Evolutionary conservation across 371 early-diverging fungal genomes (phyloP).

Genomic region (Mucor irregularis): DNA sequence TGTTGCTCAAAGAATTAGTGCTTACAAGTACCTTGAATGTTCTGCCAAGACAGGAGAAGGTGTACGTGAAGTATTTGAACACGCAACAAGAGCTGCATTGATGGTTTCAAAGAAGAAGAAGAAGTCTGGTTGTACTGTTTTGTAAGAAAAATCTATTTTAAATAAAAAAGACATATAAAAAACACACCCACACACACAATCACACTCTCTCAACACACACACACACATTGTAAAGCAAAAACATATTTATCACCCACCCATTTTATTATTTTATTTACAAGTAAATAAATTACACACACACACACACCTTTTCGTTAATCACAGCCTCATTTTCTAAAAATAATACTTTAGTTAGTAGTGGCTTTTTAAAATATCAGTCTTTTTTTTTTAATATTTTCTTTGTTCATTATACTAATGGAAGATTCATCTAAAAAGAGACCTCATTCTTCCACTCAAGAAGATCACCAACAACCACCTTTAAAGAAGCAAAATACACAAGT

Average conservation of each 20-base stretch:
- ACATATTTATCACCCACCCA: too few relatives aligned
- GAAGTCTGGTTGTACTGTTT: constrained; percentile 46
- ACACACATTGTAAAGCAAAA: too few relatives aligned
- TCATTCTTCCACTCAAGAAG: neutral
- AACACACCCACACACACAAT: neutral
- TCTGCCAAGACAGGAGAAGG: constrained; percentile 91
- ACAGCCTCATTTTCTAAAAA: too few relatives aligned
- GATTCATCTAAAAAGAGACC: neutral
- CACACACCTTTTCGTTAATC: too few relatives aligned
- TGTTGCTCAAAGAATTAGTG: constrained; percentile 79
- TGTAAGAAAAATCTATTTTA: constrained; percentile 45
- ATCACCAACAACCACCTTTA: neutral
- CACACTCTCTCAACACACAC: neutral
- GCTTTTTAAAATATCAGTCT: too few relatives aligned
- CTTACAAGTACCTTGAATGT: constrained; percentile 94
- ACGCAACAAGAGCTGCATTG: constrained; percentile 88
- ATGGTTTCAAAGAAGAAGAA: constrained; percentile 58
- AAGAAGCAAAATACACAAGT: neutral
- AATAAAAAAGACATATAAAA: neutral
- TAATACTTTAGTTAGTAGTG: too few relatives aligned
- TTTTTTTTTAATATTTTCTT: too few relatives aligned
- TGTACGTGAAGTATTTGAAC: constrained; percentile 93
- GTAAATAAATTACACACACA: neutral
- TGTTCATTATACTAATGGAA: too few relatives aligned
- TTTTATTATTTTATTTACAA: too few relatives aligned